Percentiles rank a stretch among this genome's conserved stretches.
phyloP scores from a whole-genome alignment of 1,139 yeast genomes.

The Diutina siamensis region DNA sequence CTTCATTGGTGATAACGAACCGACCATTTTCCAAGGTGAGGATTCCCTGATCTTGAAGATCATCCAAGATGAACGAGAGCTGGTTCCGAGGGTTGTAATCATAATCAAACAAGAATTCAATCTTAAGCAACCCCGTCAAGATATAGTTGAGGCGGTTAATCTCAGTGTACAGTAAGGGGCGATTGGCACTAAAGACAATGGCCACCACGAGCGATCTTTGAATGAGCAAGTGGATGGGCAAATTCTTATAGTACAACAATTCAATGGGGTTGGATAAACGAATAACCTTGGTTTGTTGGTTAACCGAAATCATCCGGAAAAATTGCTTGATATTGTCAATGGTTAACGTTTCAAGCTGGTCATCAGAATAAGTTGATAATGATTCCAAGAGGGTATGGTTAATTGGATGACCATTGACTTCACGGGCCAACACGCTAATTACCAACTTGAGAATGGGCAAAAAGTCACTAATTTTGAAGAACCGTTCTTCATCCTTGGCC shows the following conservation, averaged over 20 bases:
- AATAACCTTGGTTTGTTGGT: conserved; percentile 17
- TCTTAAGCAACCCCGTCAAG: conserved; percentile 29
- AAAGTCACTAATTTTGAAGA: conserved; percentile 17
- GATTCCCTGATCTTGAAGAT: conserved; percentile 14
- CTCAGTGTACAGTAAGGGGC: conserved; percentile 12
- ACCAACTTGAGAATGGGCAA: conserved; percentile 21
- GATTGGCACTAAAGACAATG: conserved; percentile 14
- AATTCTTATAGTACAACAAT: conserved; percentile 33
- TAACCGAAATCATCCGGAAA: conserved; percentile 24
- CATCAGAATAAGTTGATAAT: conserved; percentile 10
- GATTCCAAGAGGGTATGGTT: conserved; percentile 11
- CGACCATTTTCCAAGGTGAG: conserved; percentile 10
- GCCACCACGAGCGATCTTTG: conserved; percentile 26
- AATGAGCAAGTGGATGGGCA: conserved; percentile 29
- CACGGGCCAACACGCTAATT: conserved; percentile 15
- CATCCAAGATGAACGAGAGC: conserved; percentile 20
- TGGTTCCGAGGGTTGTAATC: conserved; percentile 23
- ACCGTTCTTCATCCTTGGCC: conserved; percentile 1
- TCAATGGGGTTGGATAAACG: conserved; percentile 27
- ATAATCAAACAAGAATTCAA: conserved; percentile 36
- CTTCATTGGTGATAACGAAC: conserved; percentile 17
- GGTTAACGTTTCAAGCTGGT: conserved; percentile 14
- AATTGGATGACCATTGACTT: conserved; percentile 11
- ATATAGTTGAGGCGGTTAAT: conserved; percentile 23
- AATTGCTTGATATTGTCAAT: conserved; percentile 22